These are phyloP conservation scores for Waitea zeae DNA, from an alignment of 1,284 basidiomycete species.

Conservation along the genomic window DNA sequence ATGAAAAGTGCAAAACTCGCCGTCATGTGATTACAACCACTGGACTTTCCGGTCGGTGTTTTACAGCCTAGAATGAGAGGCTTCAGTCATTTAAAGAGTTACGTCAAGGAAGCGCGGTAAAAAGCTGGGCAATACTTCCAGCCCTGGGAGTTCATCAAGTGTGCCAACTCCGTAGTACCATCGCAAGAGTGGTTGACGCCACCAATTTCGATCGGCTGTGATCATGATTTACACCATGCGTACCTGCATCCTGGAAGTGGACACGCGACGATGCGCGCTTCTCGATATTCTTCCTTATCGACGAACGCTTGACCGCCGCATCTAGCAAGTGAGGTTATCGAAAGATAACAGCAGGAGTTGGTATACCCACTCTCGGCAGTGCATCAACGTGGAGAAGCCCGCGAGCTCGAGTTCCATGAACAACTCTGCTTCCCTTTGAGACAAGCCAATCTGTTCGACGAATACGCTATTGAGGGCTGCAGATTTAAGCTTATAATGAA, in stretches of 20 bases:
- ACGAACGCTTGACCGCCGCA: constrained; percentile 28
- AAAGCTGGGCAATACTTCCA: constrained; percentile 44
- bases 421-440: constrained; percentile 24
- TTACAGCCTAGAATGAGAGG: constrained; percentile 27
- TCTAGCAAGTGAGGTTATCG: constrained; percentile 12
- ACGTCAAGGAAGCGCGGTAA: neutral
- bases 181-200: constrained; percentile 35
- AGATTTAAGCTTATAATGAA: neutral
- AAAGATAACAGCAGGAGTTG: constrained; percentile 4
- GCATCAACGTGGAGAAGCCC: constrained; percentile 30
- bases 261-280: constrained; percentile 19
- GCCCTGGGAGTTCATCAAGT: constrained; percentile 29
- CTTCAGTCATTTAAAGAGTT: neutral
- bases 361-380: constrained; percentile 27
- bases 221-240: constrained; percentile 36
- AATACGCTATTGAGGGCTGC: constrained; percentile 24
- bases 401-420: constrained; percentile 38
- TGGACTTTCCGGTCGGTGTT: constrained; percentile 35
- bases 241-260: constrained; percentile 26
- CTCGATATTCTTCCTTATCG: constrained; percentile 28
- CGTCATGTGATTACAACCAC: constrained; percentile 50
- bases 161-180: constrained; percentile 31
- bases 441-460: constrained; percentile 29
- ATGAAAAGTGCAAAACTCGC: constrained; percentile 25
- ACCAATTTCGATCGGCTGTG: constrained; percentile 19